These are phyloP conservation scores for Heritiera littoralis DNA, from an alignment of 345 rosid genomes.

Conservation along the genomic window DNA sequence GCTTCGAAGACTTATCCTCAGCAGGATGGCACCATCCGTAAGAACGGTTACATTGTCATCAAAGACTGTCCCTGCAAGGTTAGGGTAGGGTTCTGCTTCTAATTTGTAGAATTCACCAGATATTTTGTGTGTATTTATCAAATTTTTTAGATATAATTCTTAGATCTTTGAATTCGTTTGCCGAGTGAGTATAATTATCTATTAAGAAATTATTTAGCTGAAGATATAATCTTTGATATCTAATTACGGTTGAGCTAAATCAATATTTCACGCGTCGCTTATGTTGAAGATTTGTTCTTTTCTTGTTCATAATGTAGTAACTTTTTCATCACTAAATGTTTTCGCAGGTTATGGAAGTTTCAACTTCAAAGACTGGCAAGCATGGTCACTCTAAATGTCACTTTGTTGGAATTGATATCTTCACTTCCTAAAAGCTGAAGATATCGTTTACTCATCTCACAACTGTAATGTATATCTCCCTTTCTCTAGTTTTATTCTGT, in stretches of 20 bases:
- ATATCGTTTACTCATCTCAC: constrained; percentile 74
- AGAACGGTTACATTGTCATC: constrained; percentile 62
- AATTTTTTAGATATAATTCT: constrained; percentile 28
- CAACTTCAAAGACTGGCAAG: constrained; percentile 75
- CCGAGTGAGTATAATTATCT: background rate
- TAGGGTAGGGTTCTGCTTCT: background rate
- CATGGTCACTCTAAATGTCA: constrained; percentile 79
- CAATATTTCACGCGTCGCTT: background rate
- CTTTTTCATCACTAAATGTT: background rate
- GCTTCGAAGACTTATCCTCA: constrained; percentile 71
- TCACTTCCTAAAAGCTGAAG: constrained; percentile 65
- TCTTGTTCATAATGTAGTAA: background rate
- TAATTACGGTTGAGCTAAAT: background rate
- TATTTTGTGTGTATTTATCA: background rate
- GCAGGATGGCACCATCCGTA: constrained; percentile 73
- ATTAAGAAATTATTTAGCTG: background rate
- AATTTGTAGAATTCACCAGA: background rate
- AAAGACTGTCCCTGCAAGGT: constrained; percentile 28
- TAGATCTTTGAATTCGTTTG: constrained; percentile 17
- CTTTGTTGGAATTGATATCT: constrained; percentile 72
- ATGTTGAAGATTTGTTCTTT: background rate
- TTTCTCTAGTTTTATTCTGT: background rate
- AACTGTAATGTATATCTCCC: constrained; percentile 55
- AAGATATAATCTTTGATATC: background rate
- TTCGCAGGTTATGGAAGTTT: constrained; percentile 30